These are phyloP conservation scores for Mucor lusitanicus DNA, from an alignment of 371 early-diverging fungal species.

Conservation along the genomic window DNA sequence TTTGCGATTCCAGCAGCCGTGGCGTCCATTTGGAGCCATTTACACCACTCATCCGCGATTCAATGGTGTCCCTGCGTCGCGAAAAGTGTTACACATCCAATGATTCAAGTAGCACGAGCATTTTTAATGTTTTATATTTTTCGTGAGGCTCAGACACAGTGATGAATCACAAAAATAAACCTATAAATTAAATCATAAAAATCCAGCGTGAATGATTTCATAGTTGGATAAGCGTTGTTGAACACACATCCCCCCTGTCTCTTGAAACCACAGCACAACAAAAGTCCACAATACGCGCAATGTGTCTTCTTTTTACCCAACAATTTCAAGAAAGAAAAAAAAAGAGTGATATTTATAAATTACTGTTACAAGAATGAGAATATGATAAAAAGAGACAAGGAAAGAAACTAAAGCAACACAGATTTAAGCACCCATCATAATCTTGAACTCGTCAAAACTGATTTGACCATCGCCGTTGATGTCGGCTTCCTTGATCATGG, in stretches of 20 bases:
- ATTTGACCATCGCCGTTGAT: constrained; percentile 47
- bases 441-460: constrained; percentile 49
- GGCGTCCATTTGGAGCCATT: neutral
- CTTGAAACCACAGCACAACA: neutral
- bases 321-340: neutral
- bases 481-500: constrained; percentile 68
- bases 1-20: neutral
- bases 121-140: neutral
- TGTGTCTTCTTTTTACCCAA: neutral
- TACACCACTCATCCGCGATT: neutral
- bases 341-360: neutral
- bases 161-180: neutral
- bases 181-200: neutral
- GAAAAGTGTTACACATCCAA: neutral
- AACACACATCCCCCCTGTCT: neutral
- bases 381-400: neutral
- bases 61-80: neutral
- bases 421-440: constrained; percentile 64
- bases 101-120: neutral
- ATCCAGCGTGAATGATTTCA: neutral
- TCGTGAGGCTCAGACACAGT: neutral
- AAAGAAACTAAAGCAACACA: constrained; percentile 1
- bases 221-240: neutral
- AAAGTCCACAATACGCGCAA: neutral
- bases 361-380: neutral